Evolutionary conservation across 306 rosid species (phyloP).

Genomic region (Glycyrrhiza uralensis): DNA sequence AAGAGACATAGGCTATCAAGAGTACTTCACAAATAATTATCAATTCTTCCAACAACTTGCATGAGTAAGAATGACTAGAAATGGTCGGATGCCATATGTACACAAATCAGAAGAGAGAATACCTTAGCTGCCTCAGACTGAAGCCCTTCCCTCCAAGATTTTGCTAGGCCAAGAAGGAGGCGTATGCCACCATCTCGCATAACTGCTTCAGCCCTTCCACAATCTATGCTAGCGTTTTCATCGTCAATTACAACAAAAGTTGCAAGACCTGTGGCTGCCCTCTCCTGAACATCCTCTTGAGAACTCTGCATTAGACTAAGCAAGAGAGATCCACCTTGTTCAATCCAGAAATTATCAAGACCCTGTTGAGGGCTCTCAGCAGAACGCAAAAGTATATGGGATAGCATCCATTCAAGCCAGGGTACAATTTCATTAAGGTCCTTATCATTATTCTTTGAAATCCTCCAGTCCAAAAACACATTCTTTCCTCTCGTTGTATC

Average conservation of each 20-base stretch:
- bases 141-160: constrained; percentile 98
- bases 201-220: constrained; percentile 95
- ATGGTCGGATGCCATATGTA: background rate
- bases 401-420: constrained; percentile 99
- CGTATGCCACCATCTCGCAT: constrained; percentile 96
- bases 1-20: background rate
- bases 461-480: constrained; percentile 90
- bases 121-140: constrained; percentile 99
- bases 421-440: constrained; percentile 73
- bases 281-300: constrained; percentile 98
- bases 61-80: background rate
- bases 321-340: constrained; percentile 88
- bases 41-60: background rate
- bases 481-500: constrained; percentile 60
- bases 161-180: constrained; percentile 85
- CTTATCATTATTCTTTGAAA: constrained; percentile 52
- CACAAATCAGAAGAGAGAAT: constrained; percentile 1
- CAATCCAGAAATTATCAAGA: constrained; percentile 86
- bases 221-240: constrained; percentile 91
- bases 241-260: constrained; percentile 98
- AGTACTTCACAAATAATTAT: constrained; percentile 19
- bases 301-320: constrained; percentile 96
- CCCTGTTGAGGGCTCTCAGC: constrained; percentile 97
- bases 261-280: constrained; percentile 99
- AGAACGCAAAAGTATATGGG: constrained; percentile 91